Conservation (phyloP, 257 asterid species). For the Nicotiana noctiflora region DNA sequence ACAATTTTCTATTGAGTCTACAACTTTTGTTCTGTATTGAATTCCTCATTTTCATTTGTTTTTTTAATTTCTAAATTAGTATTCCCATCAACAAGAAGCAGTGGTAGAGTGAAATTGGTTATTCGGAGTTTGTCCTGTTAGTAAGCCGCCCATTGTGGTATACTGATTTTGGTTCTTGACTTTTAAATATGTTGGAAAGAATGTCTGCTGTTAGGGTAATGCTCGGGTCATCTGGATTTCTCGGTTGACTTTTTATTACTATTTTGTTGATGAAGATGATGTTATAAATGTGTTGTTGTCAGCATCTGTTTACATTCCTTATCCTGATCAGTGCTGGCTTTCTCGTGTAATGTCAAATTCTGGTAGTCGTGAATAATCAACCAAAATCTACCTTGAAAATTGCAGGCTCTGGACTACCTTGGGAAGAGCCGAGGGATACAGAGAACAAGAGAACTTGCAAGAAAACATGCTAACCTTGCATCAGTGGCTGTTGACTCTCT, state of each 20-base stretch:
- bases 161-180: background rate
- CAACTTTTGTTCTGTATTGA: background rate
- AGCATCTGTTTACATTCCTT: background rate
- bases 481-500: conserved; percentile 67
- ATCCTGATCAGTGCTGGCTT: background rate
- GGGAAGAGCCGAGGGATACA: conserved; percentile 69
- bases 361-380: background rate
- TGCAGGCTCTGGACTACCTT: conserved; percentile 79
- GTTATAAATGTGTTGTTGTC: background rate
- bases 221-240: background rate
- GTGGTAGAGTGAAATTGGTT: background rate
- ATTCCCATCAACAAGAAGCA: background rate
- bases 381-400: conserved; percentile 4
- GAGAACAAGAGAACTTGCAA: conserved; percentile 79
- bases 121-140: background rate
- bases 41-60: background rate
- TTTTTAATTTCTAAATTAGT: background rate
- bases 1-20: background rate
- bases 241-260: background rate
- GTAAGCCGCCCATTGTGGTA: background rate
- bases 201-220: background rate
- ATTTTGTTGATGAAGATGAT: background rate
- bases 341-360: background rate
- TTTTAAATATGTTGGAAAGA: background rate
- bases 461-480: conserved; percentile 77